Conservation (phyloP, 2,329 filamentous ascomycete species). For the Epichloe festucae region DNA sequence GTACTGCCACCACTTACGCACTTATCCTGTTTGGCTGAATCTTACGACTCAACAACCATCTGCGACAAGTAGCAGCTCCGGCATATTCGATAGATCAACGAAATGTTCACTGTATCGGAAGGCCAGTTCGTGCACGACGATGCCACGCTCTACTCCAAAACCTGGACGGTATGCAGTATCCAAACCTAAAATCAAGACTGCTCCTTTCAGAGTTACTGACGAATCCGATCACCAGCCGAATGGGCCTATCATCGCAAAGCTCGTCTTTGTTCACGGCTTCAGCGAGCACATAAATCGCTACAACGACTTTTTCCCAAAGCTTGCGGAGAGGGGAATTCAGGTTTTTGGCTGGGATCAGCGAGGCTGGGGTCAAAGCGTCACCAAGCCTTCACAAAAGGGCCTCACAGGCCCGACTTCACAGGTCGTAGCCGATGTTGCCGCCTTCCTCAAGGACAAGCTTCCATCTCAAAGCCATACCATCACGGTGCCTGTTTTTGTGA, state of each 20-base stretch:
- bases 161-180: slow-evolving; percentile 38
- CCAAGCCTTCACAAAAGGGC: slow-evolving; percentile 48
- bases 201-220: not conserved
- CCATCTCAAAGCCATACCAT: slow-evolving; percentile 22
- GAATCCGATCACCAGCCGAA: slow-evolving; percentile 31
- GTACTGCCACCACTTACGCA: no score
- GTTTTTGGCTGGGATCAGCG: slow-evolving; percentile 72
- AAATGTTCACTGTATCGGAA: slow-evolving; percentile 33
- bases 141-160: slow-evolving; percentile 40
- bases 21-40: no score
- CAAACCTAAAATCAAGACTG: not conserved
- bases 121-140: slow-evolving; percentile 34
- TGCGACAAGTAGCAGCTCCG: not conserved
- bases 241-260: slow-evolving; percentile 48
- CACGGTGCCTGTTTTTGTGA: slow-evolving; percentile 57
- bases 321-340: slow-evolving; percentile 61
- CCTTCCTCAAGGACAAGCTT: slow-evolving; percentile 53
- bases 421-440: slow-evolving; percentile 67
- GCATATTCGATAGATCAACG: not conserved
- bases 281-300: slow-evolving; percentile 76
- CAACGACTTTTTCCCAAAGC: slow-evolving; percentile 55
- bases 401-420: slow-evolving; percentile 58
- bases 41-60: no score
- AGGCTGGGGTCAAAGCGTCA: slow-evolving; percentile 72
- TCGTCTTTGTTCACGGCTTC: slow-evolving; percentile 82